A percentile compares a stretch with the other conserved stretches of the same genome.
Evolutionary conservation across 2,329 filamentous ascomycete genomes (phyloP).

Genomic region (Penicillium sp.): DNA sequence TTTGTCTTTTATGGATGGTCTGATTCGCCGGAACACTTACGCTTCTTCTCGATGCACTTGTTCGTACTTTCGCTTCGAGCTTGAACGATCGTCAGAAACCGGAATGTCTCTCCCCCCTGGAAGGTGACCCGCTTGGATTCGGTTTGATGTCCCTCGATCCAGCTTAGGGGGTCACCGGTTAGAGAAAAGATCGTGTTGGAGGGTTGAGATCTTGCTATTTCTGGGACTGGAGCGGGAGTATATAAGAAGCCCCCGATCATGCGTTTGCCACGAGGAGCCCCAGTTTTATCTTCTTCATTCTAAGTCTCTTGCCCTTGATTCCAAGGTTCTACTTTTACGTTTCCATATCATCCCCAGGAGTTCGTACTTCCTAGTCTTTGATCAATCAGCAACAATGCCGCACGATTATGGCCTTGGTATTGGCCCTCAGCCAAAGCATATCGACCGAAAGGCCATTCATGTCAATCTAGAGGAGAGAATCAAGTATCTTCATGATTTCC

Average conservation of each 20-base stretch:
- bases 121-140: slow-evolving; percentile 8
- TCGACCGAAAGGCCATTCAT: slow-evolving; percentile 73
- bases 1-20: slow-evolving; percentile 7
- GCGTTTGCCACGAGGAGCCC: slow-evolving; percentile 20
- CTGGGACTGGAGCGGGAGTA: neutral
- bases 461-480: slow-evolving; percentile 71
- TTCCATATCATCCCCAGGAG: neutral
- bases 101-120: slow-evolving; percentile 12
- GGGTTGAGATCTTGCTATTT: neutral
- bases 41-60: neutral
- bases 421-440: slow-evolving; percentile 52
- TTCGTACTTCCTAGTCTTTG: neutral
- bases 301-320: neutral
- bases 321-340: neutral
- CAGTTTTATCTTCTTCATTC: slow-evolving; percentile 12
- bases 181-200: neutral
- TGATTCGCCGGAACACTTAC: slow-evolving; percentile 16
- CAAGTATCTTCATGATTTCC: slow-evolving; percentile 73
- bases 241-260: slow-evolving; percentile 23
- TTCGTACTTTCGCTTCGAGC: slow-evolving; percentile 2
- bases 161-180: neutral
- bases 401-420: slow-evolving; percentile 17
- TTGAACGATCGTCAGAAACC: slow-evolving; percentile 7
- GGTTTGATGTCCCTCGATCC: neutral
- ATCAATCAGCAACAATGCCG: slow-evolving; percentile 12